Conservation (phyloP, 2,329 filamentous ascomycete species). For the Colletotrichum echinochloae region DNA sequence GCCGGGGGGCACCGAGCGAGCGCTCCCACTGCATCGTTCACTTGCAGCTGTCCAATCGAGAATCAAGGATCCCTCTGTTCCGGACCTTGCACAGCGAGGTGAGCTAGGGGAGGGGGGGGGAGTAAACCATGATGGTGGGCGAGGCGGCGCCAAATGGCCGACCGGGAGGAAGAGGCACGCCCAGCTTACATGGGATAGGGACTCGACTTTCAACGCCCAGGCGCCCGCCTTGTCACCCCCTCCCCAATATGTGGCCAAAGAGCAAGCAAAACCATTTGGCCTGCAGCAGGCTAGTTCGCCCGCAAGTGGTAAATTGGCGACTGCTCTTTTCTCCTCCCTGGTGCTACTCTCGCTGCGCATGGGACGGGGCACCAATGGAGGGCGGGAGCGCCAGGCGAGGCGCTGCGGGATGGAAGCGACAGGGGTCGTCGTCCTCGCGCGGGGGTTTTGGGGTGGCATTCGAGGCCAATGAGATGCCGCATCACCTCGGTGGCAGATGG, state of each 20-base stretch:
- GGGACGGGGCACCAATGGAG: conserved; percentile 25
- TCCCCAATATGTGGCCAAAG: not conserved
- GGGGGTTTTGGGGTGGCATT: not conserved
- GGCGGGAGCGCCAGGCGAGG: conserved; percentile 33
- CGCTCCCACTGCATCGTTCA: conserved; percentile 28
- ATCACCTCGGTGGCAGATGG: conserved; percentile 26
- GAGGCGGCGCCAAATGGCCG: not conserved
- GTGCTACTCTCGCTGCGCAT: conserved; percentile 6
- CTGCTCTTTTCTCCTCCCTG: conserved; percentile 1
- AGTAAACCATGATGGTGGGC: not conserved
- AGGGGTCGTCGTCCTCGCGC: not conserved
- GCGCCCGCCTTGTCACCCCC: not conserved
- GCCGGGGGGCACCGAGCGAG: conserved; percentile 20
- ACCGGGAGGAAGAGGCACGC: conserved; percentile 1
- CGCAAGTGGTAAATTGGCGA: not conserved
- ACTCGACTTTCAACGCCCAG: not conserved
- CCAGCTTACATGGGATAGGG: not conserved
- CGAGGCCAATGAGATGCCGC: conserved; percentile 19
- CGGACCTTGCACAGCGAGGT: not conserved
- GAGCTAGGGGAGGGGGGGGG: conserved; percentile 1
- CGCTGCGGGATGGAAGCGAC: conserved; percentile 33
- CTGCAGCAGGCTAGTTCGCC: conserved; percentile 10
- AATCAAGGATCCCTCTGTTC: not conserved
- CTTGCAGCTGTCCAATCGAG: conserved; percentile 40
- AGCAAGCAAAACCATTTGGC: conserved; percentile 6